Percentiles rank a stretch among this genome's conserved stretches.
Evolutionary conservation across 495 filamentous ascomycete species (phyloP).

Genomic region (Aspergillus ellipticus): DNA sequence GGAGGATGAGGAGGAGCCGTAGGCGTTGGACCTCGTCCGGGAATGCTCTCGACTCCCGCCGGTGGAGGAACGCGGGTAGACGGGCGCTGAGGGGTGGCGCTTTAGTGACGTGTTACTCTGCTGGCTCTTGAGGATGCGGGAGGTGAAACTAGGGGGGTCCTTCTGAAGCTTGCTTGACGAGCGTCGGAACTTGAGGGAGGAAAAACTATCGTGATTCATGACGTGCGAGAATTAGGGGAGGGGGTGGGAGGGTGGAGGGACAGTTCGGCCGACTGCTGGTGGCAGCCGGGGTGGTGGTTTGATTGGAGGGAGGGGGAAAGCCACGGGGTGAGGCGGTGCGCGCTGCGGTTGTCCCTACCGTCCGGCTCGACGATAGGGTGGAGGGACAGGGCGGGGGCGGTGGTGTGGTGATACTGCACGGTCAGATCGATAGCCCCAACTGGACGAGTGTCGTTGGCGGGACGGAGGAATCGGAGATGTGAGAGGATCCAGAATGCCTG

Average conservation of each 20-base stretch:
- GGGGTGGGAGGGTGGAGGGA: constrained; percentile 12
- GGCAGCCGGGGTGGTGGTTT: constrained; percentile 13
- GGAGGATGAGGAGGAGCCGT: constrained; percentile 52
- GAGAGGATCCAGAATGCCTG: constrained; percentile 18
- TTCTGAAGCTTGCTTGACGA: constrained; percentile 49
- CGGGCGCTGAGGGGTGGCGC: constrained; percentile 67
- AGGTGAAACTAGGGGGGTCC: constrained; percentile 42
- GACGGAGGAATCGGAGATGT: constrained; percentile 19
- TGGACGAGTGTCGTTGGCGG: constrained; percentile 12
- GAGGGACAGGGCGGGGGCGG: not conserved
- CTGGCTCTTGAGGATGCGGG: constrained; percentile 43
- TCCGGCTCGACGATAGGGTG: constrained; percentile 11
- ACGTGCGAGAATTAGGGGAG: constrained; percentile 23
- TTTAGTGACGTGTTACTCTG: constrained; percentile 51
- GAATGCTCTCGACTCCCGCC: constrained; percentile 44
- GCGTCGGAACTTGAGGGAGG: constrained; percentile 45
- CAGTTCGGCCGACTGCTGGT: constrained; percentile 16
- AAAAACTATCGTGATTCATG: constrained; percentile 46
- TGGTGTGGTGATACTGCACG: constrained; percentile 20
- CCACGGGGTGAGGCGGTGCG: constrained; percentile 28
- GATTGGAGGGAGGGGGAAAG: constrained; percentile 25
- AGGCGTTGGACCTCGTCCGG: constrained; percentile 49
- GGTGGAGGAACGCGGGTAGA: constrained; percentile 44
- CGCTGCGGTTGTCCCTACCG: constrained; percentile 20
- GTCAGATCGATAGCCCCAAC: constrained; percentile 18